A percentile compares a stretch with the other conserved stretches of the same genome.
Evolutionary conservation across 164 flowering plant species (phyloP).

Genomic region (Litsea cubeba): DNA sequence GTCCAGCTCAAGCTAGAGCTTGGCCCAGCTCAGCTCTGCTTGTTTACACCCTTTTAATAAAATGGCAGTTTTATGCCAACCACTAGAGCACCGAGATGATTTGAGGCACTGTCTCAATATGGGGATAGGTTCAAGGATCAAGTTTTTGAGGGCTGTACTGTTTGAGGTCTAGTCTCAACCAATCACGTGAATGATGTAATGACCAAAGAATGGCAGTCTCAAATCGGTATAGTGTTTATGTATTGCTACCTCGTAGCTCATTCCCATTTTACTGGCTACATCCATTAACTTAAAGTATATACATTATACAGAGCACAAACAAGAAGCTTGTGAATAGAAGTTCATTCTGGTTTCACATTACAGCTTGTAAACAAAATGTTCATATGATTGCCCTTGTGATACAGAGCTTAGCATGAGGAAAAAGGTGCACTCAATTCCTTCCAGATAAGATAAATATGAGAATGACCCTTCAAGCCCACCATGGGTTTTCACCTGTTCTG

Average conservation of each 20-base stretch:
- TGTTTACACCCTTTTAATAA: no score
- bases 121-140: no score
- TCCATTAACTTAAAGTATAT: background rate
- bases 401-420: background rate
- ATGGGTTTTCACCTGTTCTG: conserved; percentile 91
- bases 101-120: no score
- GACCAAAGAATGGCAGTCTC: background rate
- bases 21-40: no score
- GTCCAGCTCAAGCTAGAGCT: no score
- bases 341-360: conserved; percentile 1
- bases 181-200: no score
- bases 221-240: background rate
- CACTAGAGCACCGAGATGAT: no score
- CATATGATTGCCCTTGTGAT: background rate
- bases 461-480: conserved; percentile 60
- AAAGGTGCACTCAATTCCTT: background rate
- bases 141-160: no score
- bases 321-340: background rate
- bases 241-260: background rate
- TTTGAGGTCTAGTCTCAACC: no score
- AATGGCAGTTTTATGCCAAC: no score
- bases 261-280: background rate
- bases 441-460: background rate
- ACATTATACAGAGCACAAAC: background rate
- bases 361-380: background rate